Conservation (phyloP, 2,329 filamentous ascomycete genomes). For the Cladosporium sp. region DNA sequence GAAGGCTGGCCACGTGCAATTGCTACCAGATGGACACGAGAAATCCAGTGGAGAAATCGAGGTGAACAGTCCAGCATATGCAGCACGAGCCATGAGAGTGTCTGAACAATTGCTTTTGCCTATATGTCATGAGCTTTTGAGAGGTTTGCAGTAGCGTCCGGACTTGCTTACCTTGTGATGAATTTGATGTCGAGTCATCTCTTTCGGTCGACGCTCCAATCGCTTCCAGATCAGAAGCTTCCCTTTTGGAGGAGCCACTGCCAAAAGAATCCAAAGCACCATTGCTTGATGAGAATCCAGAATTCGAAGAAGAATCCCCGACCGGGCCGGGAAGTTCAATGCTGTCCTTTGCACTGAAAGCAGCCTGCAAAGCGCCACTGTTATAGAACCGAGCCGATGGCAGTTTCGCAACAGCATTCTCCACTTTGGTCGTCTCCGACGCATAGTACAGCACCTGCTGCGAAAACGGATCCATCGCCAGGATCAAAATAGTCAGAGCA, state of each 20-base stretch:
- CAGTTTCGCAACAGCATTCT: not conserved
- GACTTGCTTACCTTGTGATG: not conserved
- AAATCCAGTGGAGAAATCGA: not conserved
- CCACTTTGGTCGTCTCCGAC: not conserved
- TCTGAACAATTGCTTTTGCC: not conserved
- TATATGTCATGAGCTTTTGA: not conserved
- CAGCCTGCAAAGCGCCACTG: not conserved
- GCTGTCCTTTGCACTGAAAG: not conserved
- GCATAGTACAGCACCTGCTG: not conserved
- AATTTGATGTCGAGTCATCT: not conserved
- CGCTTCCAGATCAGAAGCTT: not conserved
- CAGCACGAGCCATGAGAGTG: slow-evolving; percentile 1
- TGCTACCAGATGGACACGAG: not conserved
- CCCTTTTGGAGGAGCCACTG: not conserved
- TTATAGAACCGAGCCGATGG: not conserved
- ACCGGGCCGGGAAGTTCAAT: not conserved
- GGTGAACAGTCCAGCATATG: not conserved
- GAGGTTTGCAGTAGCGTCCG: not conserved
- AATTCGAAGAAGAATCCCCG: not conserved
- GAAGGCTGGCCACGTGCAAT: slow-evolving; percentile 3
- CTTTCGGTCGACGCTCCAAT: not conserved
- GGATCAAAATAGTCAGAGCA: not conserved
- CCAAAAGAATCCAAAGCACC: not conserved
- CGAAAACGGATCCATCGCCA: slow-evolving; percentile 1
- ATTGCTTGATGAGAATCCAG: too few relatives aligned